phyloP scores from a whole-genome alignment of 2,329 filamentous ascomycete species.

The Dryadomyces quercus-mongolicae region DNA sequence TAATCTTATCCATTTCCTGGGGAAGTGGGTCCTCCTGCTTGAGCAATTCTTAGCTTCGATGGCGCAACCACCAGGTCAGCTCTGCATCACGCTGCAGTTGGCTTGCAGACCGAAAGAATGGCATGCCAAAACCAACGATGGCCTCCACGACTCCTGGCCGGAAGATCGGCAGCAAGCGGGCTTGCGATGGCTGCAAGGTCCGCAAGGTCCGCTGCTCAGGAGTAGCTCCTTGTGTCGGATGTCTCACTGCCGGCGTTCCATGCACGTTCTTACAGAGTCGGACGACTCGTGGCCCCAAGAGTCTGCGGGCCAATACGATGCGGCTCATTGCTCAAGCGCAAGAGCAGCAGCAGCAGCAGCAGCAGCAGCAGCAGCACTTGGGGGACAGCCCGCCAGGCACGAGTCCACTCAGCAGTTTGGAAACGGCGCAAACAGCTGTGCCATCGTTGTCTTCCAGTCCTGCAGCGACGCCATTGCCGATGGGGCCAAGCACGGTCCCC shows the following conservation, averaged over 20 bases:
- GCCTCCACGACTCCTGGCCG: constrained; percentile 5
- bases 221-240: constrained; percentile 31
- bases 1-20: neutral
- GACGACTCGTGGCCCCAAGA: constrained; percentile 31
- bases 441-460: neutral
- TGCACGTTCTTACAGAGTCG: constrained; percentile 37
- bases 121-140: neutral
- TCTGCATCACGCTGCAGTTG: neutral
- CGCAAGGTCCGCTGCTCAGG: constrained; percentile 39
- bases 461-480: no score
- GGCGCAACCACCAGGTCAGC: neutral
- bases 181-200: constrained; percentile 40
- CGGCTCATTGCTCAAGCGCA: constrained; percentile 25
- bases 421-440: no score
- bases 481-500: neutral
- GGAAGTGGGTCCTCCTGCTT: neutral
- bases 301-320: constrained; percentile 30
- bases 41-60: neutral
- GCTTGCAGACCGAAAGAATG: neutral
- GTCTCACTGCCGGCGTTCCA: constrained; percentile 28
- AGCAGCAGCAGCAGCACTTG: no score
- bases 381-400: no score
- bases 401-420: no score
- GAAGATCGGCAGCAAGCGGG: constrained; percentile 24
- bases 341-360: no score